These are phyloP conservation scores for Chlamydomonas urium DNA, from an alignment of 139 green algal species.

Conservation along the genomic window DNA sequence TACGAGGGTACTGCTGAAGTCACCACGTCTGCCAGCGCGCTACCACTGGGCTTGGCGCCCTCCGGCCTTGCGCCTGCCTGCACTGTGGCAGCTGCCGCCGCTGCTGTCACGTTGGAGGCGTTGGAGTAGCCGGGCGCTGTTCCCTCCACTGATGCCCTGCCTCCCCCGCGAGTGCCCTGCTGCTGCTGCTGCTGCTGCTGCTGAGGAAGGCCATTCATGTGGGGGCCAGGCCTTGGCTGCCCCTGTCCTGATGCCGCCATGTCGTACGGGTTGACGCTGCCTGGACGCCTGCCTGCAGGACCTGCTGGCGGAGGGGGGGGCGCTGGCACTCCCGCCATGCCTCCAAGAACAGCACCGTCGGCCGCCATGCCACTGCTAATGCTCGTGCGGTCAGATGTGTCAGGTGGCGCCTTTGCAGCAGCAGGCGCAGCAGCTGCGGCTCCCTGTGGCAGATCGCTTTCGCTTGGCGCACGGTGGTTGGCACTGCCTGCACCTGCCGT, in stretches of 20 bases:
- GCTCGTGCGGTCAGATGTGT: too few relatives aligned
- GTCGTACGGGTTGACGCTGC: too few relatives aligned
- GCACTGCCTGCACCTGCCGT: background rate
- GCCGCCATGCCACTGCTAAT: too few relatives aligned
- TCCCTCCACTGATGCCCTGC: background rate
- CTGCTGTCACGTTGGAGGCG: slow-evolving; percentile 14
- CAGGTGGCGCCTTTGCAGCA: too few relatives aligned
- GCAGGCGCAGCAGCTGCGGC: too few relatives aligned
- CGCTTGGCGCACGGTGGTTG: background rate
- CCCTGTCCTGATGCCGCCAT: too few relatives aligned
- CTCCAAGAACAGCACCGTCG: too few relatives aligned
- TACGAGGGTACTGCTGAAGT: slow-evolving; percentile 21
- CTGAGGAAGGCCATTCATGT: background rate
- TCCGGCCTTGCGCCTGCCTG: background rate
- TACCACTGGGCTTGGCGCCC: slow-evolving; percentile 14
- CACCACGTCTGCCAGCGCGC: background rate
- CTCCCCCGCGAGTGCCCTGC: background rate
- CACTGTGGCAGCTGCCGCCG: slow-evolving; percentile 5
- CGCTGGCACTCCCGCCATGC: too few relatives aligned
- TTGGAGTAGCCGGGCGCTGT: slow-evolving; percentile 1
- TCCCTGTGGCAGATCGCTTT: too few relatives aligned
- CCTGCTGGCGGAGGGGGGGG: too few relatives aligned
- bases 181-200: background rate
- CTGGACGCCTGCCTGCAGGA: too few relatives aligned
- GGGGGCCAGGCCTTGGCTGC: background rate